Base-by-base conservation (phyloP, 768 basidiomycete species). In the Hypsizygus marmoreus region DNA sequence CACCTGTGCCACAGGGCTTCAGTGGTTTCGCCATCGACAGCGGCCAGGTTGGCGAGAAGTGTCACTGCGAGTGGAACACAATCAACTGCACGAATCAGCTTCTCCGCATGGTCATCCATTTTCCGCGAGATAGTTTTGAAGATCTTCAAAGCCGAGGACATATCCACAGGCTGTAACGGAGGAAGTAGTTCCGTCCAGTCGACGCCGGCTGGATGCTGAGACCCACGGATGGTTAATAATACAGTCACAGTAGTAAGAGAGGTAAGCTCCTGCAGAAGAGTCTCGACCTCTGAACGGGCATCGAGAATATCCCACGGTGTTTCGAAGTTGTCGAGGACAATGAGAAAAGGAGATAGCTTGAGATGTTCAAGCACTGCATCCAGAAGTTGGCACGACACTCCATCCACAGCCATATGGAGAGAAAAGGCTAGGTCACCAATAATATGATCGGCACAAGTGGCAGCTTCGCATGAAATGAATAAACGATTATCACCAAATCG, bases 241-340 rank as follows among this genome's bases (percentile, higher is more conserved):
- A 65, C 39, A 1, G 60, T 51, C 2, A 62, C 40, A 10, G 49
- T 55, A 1, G 25, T 10, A 17, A 65, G 46, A 4, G 54, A 45
- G 4, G 55, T 54, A 2, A 66, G 45, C 13, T 62, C 52, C 11
- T 40, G 34, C 6, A 68, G 49, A 6, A 66, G 36, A 2, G 23
- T 23, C 49, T 69, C 67, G 1, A 65, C 47, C 1, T 54, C 58
- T 3, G 58, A 45, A 7, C 60, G 58, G 14, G 50, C 57, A 5
- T 50, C 40, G n/a, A 53, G 46, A 2, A 58, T 45, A 30, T 66
- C 64, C 66, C 65, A 69, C 1, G 60, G 55, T 2, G 65, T 66
- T 47, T 69, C 68, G 7, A 69, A 61, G 39, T 69, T 69, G 40
- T 69, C 67, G 6, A 69, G 43, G 10, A 63, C 54, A 31, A 69